Base-by-base conservation (phyloP, 371 early-diverging fungal species). In the Mycotypha africana region DNA sequence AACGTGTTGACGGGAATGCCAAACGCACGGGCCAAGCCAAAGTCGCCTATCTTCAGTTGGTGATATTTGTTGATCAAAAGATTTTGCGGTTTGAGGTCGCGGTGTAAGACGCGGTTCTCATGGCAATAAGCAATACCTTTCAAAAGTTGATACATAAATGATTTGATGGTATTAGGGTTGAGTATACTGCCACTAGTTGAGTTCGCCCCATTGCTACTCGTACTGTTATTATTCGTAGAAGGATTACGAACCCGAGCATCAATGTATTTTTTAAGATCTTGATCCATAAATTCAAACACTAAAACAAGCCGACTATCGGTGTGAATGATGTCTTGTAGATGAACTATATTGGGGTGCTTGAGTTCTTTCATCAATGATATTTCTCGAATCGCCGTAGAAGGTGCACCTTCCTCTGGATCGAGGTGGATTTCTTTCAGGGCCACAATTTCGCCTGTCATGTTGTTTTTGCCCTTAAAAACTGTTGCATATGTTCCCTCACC, bases 401-500 rank as follows among this genome's bases (percentile, higher is more conserved):
- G 95, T 32, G 95, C 92, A 19, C 93, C 93, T 71, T 96, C 96
- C 60, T 97, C 95, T 23, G 89, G 82, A 60, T 91, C 90, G 25
- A 93, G 68, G 33, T 86, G 77, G 31, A 99, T 97, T 68, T 98
- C 93, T 70, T 99, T 99, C 30, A 99, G 74, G 2, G 99, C 99
- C 4, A 99, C 97, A 21, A 93, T 82, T 50, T 92, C 93, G 30
- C 89, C 88, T 26, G 89, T 91, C 14, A 81, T 64, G 54, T 84
- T 81, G 57, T 86, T 87, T 70, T 87, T 81, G 53, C 97, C 99
- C 76, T 97, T 98, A 81, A 87, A 99, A n/a, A 99, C 99, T 7
- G 91, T 94, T 16, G 98, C 99, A 62, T 99, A 99, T 20, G 99
- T 99, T 26, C 99, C 99, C 76, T 97, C 98, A 34, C 98, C 98